Conservation (phyloP, 192 early-diverging fungal genomes). For the Radiomyces spectabilis region DNA sequence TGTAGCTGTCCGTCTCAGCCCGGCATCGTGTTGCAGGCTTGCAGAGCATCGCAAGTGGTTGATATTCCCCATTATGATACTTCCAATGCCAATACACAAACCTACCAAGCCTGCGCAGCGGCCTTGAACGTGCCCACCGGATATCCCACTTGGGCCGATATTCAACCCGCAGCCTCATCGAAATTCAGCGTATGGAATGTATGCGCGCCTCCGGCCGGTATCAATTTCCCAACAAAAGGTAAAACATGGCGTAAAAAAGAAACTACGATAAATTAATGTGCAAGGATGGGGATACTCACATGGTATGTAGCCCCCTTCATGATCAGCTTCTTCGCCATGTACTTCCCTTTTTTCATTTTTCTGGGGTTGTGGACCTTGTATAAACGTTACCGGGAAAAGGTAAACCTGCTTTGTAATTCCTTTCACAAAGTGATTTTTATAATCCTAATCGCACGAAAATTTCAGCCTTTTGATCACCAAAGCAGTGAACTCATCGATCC, state of each 20-base stretch:
- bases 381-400: constrained; percentile 24
- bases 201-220: constrained; percentile 5
- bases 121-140: constrained; percentile 10
- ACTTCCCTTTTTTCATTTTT: constrained; percentile 12
- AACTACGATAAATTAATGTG: no score
- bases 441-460: no score
- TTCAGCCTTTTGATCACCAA: background rate
- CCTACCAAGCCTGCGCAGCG: constrained; percentile 25
- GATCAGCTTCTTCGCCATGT: constrained; percentile 24
- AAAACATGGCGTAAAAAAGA: constrained; percentile 2
- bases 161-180: constrained; percentile 1
- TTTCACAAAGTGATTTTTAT: no score
- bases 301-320: constrained; percentile 33
- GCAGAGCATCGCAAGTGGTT: constrained; percentile 21
- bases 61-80: constrained; percentile 36
- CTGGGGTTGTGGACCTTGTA: constrained; percentile 31
- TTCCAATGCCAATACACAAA: constrained; percentile 21
- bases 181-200: constrained; percentile 29
- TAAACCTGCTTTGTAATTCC: no score
- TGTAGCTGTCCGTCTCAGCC: constrained; percentile 37
- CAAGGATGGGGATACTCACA: no score
- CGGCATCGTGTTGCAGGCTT: constrained; percentile 21
- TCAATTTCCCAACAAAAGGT: constrained; percentile 12
- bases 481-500: background rate
- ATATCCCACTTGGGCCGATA: constrained; percentile 19